Percentiles rank a stretch among this genome's conserved stretches.
Conservation (phyloP, 345 rosid genomes). For the Aquilaria yunnanensis region DNA sequence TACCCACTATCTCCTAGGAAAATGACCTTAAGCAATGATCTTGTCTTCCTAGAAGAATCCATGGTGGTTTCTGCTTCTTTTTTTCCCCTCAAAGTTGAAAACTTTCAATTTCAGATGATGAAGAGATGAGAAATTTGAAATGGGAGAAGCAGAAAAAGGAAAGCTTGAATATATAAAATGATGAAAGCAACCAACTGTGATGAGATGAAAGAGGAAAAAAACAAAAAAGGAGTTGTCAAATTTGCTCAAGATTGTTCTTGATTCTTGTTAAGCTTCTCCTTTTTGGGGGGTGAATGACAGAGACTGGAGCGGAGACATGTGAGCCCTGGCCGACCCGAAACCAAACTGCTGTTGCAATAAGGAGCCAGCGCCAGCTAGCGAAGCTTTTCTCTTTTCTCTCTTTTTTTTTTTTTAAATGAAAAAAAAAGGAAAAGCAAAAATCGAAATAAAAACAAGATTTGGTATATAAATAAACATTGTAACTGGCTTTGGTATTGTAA, state of each 20-base stretch:
- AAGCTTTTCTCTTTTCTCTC: slow-evolving; percentile 23
- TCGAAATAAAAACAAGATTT: neutral
- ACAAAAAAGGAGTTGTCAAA: neutral
- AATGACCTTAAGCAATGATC: slow-evolving; percentile 78
- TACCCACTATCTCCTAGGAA: slow-evolving; percentile 93
- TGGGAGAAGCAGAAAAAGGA: neutral
- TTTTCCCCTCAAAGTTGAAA: neutral
- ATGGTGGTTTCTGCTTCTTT: slow-evolving; percentile 11
- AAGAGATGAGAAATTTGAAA: neutral
- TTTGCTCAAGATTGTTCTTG: slow-evolving; percentile 21
- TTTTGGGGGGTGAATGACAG: slow-evolving; percentile 1
- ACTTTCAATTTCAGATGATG: neutral
- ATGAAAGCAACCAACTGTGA: neutral
- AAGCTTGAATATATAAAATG: neutral
- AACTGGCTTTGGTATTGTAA: neutral
- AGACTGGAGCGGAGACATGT: slow-evolving; percentile 24
- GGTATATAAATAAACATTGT: neutral
- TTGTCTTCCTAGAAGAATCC: slow-evolving; percentile 46
- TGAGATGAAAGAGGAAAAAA: neutral
- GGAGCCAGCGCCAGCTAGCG: slow-evolving; percentile 37
- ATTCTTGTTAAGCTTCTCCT: slow-evolving; percentile 16
- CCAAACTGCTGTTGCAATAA: neutral
- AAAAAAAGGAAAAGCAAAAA: too few relatives aligned
- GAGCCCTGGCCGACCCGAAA: slow-evolving; percentile 33
- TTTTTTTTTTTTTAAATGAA: neutral